Base-by-base conservation (phyloP, 2,329 filamentous ascomycete species). In the Hypoxylon sp. region DNA sequence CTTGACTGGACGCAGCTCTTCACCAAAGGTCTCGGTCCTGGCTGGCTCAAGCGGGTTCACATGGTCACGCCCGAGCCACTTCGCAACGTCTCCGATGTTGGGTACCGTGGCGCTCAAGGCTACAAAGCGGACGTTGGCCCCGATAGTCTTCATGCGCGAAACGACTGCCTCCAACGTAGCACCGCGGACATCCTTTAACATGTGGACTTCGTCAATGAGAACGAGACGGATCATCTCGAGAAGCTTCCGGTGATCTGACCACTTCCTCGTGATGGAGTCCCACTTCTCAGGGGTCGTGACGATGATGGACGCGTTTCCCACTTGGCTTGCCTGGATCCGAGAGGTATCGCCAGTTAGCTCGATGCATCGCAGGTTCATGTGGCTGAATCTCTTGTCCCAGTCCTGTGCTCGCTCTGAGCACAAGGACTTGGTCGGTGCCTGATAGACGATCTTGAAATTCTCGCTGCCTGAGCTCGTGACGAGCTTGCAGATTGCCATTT, bases 271-370 rank as follows among this genome's bases (percentile, higher is more conserved):
- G 72, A 95, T 88, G 58, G 90, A 94, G 70, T 96, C 91, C 91
- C 91, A 96, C 69, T 96, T 96, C 73, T 96, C 91, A 0, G 92
- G 91, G 0, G 91, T 96, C 0, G 92, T 95, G 60, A 96, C 83
- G 64, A 96, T 94, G 62, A 96, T 90, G 42, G 87, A 88, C 2
- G 91, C 91, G 65, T 81, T 85, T 58, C 91, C 87, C 4, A 94
- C 88, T 50, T 82, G 84, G 18, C 80, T 80, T 57, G 92, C 79
- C 64, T 93, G 86, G 4, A 77, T 74, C 48, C 83, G 79, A 31
- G 90, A 87, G 0, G 90, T 93, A 69, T 96, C 92, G 1, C 92
- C 91, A 3, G 92, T 96, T 55, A 96, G 80, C 71, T 95, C 91
- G 3, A 87, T 87, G 70, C 89, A 91, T 55, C 83, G 79, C 11